These are phyloP conservation scores for Nakaseomyces delphensis DNA, from an alignment of 1,139 yeast genomes.

Conservation along the genomic window DNA sequence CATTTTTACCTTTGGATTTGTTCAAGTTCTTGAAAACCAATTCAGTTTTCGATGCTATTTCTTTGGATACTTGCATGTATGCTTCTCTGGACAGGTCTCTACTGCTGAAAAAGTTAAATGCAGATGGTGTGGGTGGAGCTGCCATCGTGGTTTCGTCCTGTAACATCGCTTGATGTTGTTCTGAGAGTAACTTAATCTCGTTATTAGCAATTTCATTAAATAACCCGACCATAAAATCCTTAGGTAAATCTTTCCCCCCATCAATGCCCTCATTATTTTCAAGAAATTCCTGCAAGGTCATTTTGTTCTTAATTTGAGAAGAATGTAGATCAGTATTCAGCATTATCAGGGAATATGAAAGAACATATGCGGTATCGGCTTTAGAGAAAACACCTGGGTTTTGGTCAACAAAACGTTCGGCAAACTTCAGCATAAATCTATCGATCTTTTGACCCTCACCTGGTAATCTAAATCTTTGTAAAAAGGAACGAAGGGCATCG, in stretches of 20 bases:
- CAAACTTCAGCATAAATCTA: conserved; percentile 92
- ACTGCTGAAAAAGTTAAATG: conserved; percentile 62
- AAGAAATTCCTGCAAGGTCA: conserved; percentile 81
- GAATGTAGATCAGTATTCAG: conserved; percentile 92
- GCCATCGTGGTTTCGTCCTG: conserved; percentile 48
- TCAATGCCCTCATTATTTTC: conserved; percentile 88
- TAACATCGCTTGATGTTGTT: conserved; percentile 85
- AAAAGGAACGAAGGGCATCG: conserved; percentile 73
- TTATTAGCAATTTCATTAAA: conserved; percentile 69
- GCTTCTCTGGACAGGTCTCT: conserved; percentile 77
- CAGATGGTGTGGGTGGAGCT: conserved; percentile 36
- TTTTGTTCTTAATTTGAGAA: conserved; percentile 71
- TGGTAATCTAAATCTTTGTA: conserved; percentile 86
- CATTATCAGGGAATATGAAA: conserved; percentile 88
- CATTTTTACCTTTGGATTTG: conserved; percentile 34
- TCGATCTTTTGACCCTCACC: conserved; percentile 98
- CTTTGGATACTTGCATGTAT: conserved; percentile 83
- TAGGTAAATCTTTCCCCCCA: conserved; percentile 78
- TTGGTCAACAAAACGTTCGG: conserved; percentile 81
- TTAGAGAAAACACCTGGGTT: conserved; percentile 80
- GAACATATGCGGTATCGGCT: conserved; percentile 88
- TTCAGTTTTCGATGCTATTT: conserved; percentile 85
- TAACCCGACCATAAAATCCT: conserved; percentile 57
- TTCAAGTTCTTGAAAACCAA: conserved; percentile 67
- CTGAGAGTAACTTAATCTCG: conserved; percentile 86